These are phyloP conservation scores for Paecilomyces dactylethromorphus DNA, from an alignment of 2,329 filamentous ascomycete species.

Conservation along the genomic window DNA sequence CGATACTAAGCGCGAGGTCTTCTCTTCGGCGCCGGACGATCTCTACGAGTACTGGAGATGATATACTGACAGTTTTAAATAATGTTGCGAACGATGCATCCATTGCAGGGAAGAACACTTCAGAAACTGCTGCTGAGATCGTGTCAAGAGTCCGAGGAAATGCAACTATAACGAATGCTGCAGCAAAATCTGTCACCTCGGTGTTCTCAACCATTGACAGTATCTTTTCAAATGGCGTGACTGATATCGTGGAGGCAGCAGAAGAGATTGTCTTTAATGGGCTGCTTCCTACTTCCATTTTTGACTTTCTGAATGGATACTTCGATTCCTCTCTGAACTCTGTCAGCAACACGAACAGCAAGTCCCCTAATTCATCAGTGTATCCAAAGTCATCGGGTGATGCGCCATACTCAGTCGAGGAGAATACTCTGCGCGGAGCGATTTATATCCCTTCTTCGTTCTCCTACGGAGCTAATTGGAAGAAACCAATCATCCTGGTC, in stretches of 20 bases:
- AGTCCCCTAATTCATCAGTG: slow-evolving; percentile 1
- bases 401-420: slow-evolving; percentile 43
- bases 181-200: slow-evolving; percentile 6
- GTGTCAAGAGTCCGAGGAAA: not conserved
- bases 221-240: not conserved
- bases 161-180: not conserved
- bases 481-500: slow-evolving; percentile 46
- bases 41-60: not conserved
- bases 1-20: not conserved
- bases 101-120: not conserved
- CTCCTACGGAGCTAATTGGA: slow-evolving; percentile 33
- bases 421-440: slow-evolving; percentile 42
- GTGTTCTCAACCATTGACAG: not conserved
- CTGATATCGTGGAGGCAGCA: not conserved
- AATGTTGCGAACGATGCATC: not conserved
- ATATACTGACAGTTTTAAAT: not conserved
- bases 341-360: slow-evolving; percentile 8
- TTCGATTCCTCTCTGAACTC: slow-evolving; percentile 10
- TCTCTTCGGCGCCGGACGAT: not conserved
- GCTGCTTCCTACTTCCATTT: slow-evolving; percentile 9
- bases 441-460: slow-evolving; percentile 48
- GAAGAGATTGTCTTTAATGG: slow-evolving; percentile 6
- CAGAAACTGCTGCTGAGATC: not conserved
- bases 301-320: slow-evolving; percentile 11
- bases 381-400: slow-evolving; percentile 28